Percentiles rank a stretch among this genome's conserved stretches.
Evolutionary conservation across 2,329 filamentous ascomycete genomes (phyloP).

Genomic region (Leptodontidium sp.): DNA sequence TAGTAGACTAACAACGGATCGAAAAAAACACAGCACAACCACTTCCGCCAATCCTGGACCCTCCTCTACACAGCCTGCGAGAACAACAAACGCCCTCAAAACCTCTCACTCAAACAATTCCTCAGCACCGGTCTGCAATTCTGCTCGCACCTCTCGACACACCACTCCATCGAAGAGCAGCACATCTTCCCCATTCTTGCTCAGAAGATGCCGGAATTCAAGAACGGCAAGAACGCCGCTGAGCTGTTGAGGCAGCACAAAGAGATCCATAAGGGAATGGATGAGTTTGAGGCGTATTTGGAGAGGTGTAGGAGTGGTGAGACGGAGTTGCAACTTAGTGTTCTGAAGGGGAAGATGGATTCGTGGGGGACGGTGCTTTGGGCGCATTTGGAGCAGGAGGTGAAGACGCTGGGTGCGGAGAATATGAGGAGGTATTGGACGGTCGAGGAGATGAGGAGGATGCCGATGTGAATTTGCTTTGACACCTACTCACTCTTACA

Average conservation of each 20-base stretch:
- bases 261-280: slow-evolving; percentile 80
- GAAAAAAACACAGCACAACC: slow-evolving; percentile 65
- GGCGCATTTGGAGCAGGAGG: slow-evolving; percentile 86
- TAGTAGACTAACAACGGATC: neutral
- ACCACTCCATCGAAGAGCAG: slow-evolving; percentile 85
- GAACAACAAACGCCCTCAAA: slow-evolving; percentile 63
- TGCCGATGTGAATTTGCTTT: slow-evolving; percentile 65
- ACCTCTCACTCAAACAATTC: slow-evolving; percentile 74
- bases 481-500: too few relatives aligned
- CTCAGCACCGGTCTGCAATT: slow-evolving; percentile 74
- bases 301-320: slow-evolving; percentile 68
- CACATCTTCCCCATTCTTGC: slow-evolving; percentile 84
- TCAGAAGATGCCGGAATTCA: slow-evolving; percentile 80
- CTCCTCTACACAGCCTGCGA: slow-evolving; percentile 72
- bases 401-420: slow-evolving; percentile 78
- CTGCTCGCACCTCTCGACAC: slow-evolving; percentile 71
- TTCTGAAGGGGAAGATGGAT: slow-evolving; percentile 78
- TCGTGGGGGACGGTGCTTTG: slow-evolving; percentile 80
- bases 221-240: slow-evolving; percentile 56
- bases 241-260: slow-evolving; percentile 78
- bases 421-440: slow-evolving; percentile 90
- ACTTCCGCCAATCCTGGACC: slow-evolving; percentile 80
- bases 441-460: slow-evolving; percentile 72
- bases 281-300: slow-evolving; percentile 72
- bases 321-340: slow-evolving; percentile 61